Evolutionary conservation across 108 stramenopile species (phyloP).

Genomic region (Nitzschia palea): DNA sequence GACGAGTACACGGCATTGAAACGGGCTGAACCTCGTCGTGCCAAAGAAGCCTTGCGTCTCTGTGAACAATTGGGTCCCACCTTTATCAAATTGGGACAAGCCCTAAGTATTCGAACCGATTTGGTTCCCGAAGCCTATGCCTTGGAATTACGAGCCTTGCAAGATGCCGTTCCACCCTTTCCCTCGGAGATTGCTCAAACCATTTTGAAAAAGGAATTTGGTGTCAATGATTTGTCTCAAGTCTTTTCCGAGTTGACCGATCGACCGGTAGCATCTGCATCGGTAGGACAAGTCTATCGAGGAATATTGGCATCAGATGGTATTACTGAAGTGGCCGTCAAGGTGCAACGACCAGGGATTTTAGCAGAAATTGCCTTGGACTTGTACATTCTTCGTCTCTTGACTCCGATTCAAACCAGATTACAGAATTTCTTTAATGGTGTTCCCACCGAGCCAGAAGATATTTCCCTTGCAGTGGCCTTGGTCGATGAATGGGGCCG

Average conservation of each 20-base stretch:
- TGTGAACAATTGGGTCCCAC: conserved; percentile 81
- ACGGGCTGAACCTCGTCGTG: conserved; percentile 68
- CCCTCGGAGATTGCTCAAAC: conserved; percentile 50
- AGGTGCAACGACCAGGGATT: conserved; percentile 92
- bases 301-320: conserved; percentile 45
- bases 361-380: conserved; percentile 89
- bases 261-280: conserved; percentile 65
- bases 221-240: conserved; percentile 34
- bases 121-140: conserved; percentile 81
- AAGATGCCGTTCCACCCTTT: conserved; percentile 89
- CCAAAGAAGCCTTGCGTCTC: conserved; percentile 58
- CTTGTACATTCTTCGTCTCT: conserved; percentile 77
- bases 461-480: conserved; percentile 59
- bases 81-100: conserved; percentile 88
- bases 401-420: conserved; percentile 76
- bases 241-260: conserved; percentile 46
- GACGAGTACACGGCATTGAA: conserved; percentile 64
- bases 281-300: conserved; percentile 76
- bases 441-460: conserved; percentile 44
- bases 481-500: conserved; percentile 92
- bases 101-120: conserved; percentile 83
- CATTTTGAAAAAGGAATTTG: conserved; percentile 60
- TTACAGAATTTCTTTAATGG: conserved; percentile 62
- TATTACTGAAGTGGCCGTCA: conserved; percentile 82
- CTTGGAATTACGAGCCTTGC: conserved; percentile 74